phyloP scores from a whole-genome alignment of 805 yeast genomes.

The Zygosaccharomyces lentus region DNA sequence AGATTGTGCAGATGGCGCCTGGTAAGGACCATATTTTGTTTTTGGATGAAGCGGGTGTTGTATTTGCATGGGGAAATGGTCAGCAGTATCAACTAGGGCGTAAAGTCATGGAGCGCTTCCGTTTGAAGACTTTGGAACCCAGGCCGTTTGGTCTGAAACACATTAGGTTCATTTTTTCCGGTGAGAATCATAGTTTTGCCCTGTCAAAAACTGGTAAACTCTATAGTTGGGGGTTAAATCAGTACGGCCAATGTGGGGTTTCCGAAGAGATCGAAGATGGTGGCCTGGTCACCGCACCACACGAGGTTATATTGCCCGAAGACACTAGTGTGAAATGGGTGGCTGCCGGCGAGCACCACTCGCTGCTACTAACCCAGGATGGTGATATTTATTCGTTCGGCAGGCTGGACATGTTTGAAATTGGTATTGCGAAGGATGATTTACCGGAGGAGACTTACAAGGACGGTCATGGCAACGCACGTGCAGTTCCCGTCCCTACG shows the following conservation, averaged over 20 bases:
- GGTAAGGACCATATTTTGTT: conserved; percentile 93
- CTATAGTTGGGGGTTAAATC: conserved; percentile 92
- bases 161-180: conserved; percentile 78
- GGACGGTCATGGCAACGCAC: conserved; percentile 74
- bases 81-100: conserved; percentile 91
- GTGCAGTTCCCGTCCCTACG: conserved; percentile 85
- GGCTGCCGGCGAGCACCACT: conserved; percentile 94
- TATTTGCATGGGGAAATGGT: conserved; percentile 97
- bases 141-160: conserved; percentile 78
- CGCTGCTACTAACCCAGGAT: conserved; percentile 63
- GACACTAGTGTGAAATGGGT: conserved; percentile 55
- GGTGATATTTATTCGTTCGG: conserved; percentile 87
- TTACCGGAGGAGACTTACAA: conserved; percentile 68
- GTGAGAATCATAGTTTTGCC: conserved; percentile 96
- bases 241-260: conserved; percentile 93
- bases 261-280: conserved; percentile 79
- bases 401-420: conserved; percentile 87
- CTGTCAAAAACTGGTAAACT: conserved; percentile 67
- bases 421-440: conserved; percentile 66
- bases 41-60: conserved; percentile 77
- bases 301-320: conserved; percentile 60
- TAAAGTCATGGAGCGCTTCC: conserved; percentile 72
- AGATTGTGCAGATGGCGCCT: conserved; percentile 76
- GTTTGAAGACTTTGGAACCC: conserved; percentile 69
- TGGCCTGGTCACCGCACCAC: conserved; percentile 72